These are phyloP conservation scores for Hortiboletus flavorubellus DNA, from an alignment of 768 basidiomycete genomes.

Conservation along the genomic window DNA sequence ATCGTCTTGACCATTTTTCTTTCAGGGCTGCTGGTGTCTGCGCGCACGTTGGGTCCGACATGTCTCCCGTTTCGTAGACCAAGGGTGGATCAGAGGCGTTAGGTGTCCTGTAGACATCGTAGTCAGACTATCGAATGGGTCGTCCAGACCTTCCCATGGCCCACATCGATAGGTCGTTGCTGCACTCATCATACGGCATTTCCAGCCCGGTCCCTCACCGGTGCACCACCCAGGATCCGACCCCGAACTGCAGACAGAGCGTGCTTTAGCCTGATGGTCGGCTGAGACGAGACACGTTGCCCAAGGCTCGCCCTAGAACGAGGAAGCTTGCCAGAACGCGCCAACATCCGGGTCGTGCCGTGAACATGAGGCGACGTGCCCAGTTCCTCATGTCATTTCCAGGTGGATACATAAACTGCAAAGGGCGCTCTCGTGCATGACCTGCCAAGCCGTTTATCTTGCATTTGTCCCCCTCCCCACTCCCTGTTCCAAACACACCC, in stretches of 20 bases:
- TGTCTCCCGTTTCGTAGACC: conserved; percentile 1
- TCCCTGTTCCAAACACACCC: neutral
- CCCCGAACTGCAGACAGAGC: neutral
- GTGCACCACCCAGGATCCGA: neutral
- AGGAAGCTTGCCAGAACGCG: conserved; percentile 1
- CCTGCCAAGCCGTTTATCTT: conserved; percentile 16
- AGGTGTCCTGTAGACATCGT: neutral
- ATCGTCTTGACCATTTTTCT: conserved; percentile 11
- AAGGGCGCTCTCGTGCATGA: conserved; percentile 2
- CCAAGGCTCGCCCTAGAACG: conserved; percentile 8
- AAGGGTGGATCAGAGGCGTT: neutral
- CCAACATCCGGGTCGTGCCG: conserved; percentile 13
- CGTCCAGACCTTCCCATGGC: neutral
- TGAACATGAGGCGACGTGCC: conserved; percentile 30
- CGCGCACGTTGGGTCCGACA: neutral
- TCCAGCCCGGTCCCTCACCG: neutral
- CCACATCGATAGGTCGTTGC: neutral
- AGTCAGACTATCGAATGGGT: neutral
- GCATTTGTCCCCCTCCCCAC: neutral
- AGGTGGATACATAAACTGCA: conserved; percentile 25
- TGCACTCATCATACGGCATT: neutral
- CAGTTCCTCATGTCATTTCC: conserved; percentile 24
- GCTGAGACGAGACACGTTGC: conserved; percentile 14
- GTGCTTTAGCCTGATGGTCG: conserved; percentile 1
- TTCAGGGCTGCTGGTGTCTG: neutral